Conservation (phyloP, 805 yeast genomes). For the Barnettozyma wickerhamii region DNA sequence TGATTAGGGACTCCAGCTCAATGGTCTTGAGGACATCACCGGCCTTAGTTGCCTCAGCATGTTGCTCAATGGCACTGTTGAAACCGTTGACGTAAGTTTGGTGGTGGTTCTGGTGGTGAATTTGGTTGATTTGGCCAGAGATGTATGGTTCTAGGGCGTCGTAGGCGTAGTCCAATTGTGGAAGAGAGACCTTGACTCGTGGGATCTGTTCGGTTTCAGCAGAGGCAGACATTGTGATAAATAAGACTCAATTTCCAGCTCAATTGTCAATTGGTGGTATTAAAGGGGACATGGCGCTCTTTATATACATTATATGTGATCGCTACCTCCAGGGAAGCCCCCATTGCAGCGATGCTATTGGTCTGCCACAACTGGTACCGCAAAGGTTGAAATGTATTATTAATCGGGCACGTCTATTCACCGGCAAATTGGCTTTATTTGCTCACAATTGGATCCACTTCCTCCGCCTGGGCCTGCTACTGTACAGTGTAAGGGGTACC, state of each 20-base stretch:
- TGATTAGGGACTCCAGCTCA: slow-evolving; percentile 66
- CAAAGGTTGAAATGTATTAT: no score
- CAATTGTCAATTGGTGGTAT: background rate
- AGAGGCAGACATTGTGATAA: background rate
- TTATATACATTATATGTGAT: no score
- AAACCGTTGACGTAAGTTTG: slow-evolving; percentile 85
- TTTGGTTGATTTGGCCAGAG: slow-evolving; percentile 79
- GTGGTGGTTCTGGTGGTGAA: slow-evolving; percentile 87
- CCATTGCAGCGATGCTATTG: no score
- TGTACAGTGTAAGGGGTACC: no score
- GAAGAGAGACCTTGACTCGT: slow-evolving; percentile 47
- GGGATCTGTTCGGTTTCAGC: background rate
- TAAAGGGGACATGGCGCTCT: background rate
- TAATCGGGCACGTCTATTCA: no score
- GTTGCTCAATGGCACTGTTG: slow-evolving; percentile 71
- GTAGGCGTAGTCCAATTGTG: slow-evolving; percentile 78
- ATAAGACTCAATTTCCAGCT: no score
- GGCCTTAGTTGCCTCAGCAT: slow-evolving; percentile 54
- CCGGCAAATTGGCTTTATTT: no score
- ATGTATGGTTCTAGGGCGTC: slow-evolving; percentile 83
- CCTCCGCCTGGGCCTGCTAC: no score
- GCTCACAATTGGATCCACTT: no score
- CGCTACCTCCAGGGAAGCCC: no score
- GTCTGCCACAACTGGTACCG: no score
- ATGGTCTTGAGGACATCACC: slow-evolving; percentile 57